Base-by-base conservation (phyloP, 768 basidiomycete genomes). In the Lentinula aciculospora region DNA sequence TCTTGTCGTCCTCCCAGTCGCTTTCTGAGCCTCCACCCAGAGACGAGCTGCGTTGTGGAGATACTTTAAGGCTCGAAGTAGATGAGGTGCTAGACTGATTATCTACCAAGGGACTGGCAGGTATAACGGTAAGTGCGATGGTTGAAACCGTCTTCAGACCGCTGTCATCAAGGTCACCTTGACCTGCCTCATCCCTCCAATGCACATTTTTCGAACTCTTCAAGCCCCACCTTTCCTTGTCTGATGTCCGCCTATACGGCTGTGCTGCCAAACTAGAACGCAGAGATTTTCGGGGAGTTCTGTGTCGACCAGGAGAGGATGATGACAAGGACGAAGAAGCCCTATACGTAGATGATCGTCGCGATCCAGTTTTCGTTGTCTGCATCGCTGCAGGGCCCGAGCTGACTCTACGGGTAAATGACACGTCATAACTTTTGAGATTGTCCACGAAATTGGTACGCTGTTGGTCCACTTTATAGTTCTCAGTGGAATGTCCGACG, bases 1-100 rank as follows among this genome's bases (percentile, higher is more conserved):
- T 89, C 72, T 82, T 88, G 65, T 92, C 92, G 66, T 93, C 90
- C 70, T 93, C 91, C 91, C 92, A 93, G 57, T 94, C 91, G 68
- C 87, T 91, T 63, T 92, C 90, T 4, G 88, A 90, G 5, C 83
- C 79, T 46, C 84, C 80, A 23, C 42, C 55, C 3, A 79, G 69
- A 3, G 85, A 84, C 32, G 71, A 67, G 56, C 69, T 76, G 58
- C 83, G 69, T 13, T 75, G 62, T 37, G 75, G 70, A 36, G 74
- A 68, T 23, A 68, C 60, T 15, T 64, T 65, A 34, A 65, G 64
- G 31, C 65, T 58, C 2, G 63, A 59, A 34, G 67, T 58, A 40
- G 69, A 71, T 4, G 64, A 60, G 34, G 61, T 61, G 3, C 53
- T 56, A 34, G 58, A 61, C n/a, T 62, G 63, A 32, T 63, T 62